Base-by-base conservation (phyloP, 1,139 yeast genomes). In the Geotrichum aggregatum region DNA sequence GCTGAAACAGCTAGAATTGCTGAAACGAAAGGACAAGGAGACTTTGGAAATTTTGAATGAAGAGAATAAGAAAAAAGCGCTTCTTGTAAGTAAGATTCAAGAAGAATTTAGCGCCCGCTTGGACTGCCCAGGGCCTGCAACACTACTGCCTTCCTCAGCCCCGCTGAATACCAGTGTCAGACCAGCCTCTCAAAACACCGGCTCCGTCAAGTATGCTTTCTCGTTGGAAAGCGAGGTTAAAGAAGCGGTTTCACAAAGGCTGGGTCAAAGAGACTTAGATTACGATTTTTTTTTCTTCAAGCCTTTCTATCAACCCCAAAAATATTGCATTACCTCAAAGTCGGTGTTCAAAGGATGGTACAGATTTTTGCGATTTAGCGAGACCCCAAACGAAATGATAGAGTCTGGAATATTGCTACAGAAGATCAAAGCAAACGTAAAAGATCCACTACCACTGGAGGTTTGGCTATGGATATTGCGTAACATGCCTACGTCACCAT, bases 391-490 rank as follows among this genome's bases (percentile, higher is more conserved):
- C 21, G 24, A n/a, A 1, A 14, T 46, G 28, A 46, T 46, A 5
- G 49, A 46, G 21, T 46, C 49, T 7, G 49, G 49, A 6, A 22
- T 46, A 2, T 22, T 46, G 11, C 14, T 46, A 16, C 8, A 14
- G 19, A 16, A 18, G 30, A 39, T 46, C 11, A 19, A 31, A 21
- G 30, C 44, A 3, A 28, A 39, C 22, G 33, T 30, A 3, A 21
- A 31, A 3, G 39, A 46, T 5, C 38, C 33, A 3, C 11, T 46
- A 13, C 44, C 49, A 10, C 30, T 46, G 3, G 16, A 18, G 4
- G 8, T 46, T 2, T 46, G 49, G 49, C 24, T 38, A 13, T 46
- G 49, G 49, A 38, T 46, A 2, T 24, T 46, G 3, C 18, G 26
- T 19, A 46, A 39, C 22, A n/a, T 31, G 16, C 49, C 36, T 4